Evolutionary conservation across 495 filamentous ascomycete genomes (phyloP).

Genomic region (Tuber aestivum): DNA sequence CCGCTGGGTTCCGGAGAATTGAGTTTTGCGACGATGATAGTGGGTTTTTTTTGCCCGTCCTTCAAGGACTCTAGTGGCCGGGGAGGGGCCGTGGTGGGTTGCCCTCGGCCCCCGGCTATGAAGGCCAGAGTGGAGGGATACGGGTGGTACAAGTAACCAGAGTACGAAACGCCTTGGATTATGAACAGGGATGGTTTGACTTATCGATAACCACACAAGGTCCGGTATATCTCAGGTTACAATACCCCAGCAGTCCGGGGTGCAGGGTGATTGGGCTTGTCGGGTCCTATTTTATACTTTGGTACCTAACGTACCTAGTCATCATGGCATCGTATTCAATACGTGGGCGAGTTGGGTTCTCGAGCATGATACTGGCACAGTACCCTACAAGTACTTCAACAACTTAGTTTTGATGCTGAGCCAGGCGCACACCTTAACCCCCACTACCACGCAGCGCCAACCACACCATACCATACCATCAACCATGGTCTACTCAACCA

Average conservation of each 20-base stretch:
- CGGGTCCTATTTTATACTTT: not conserved
- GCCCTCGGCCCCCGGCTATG: not conserved
- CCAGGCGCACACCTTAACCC: not conserved
- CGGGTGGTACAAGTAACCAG: not conserved
- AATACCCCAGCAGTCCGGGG: not conserved
- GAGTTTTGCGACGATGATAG: not conserved
- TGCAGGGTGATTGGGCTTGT: not conserved
- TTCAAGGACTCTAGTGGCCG: not conserved
- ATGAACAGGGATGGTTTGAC: not conserved
- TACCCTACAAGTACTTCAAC: too few species aligned
- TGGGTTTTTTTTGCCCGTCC: not conserved
- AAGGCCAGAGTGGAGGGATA: not conserved
- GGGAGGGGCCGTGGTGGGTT: not conserved
- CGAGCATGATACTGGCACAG: not conserved
- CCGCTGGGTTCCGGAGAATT: not conserved
- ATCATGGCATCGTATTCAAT: not conserved
- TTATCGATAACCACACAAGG: not conserved
- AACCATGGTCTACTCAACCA: not conserved
- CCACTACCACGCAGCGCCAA: not conserved
- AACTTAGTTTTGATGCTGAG: too few species aligned
- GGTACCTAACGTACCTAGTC: not conserved
- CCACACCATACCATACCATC: not conserved
- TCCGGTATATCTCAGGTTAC: not conserved
- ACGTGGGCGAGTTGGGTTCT: constrained; percentile 1
- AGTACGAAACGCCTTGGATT: not conserved